Evolutionary conservation across 2,329 filamentous ascomycete genomes (phyloP).

Genomic region (Diplodia corticola): DNA sequence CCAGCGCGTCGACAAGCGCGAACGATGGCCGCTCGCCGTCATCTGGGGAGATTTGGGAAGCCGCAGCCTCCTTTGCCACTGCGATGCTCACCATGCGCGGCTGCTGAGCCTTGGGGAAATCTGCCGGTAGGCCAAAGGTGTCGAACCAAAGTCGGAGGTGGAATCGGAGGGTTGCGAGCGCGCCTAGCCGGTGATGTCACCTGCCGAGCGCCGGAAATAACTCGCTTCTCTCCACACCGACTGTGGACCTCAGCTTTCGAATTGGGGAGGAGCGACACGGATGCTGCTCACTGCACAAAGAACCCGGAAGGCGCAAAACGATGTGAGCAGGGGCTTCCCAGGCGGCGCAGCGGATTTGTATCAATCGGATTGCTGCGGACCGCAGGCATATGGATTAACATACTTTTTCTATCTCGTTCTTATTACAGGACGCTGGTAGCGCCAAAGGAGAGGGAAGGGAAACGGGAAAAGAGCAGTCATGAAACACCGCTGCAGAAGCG

Average conservation of each 20-base stretch:
- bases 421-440: too few relatives aligned
- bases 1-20: slow-evolving; percentile 41
- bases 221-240: not conserved
- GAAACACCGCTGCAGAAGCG: not conserved
- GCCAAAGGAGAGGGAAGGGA: not conserved
- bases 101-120: not conserved
- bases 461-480: not conserved
- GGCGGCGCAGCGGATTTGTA: not conserved
- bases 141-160: slow-evolving; percentile 3
- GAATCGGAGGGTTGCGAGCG: not conserved
- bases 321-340: not conserved
- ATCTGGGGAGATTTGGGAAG: slow-evolving; percentile 25
- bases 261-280: not conserved
- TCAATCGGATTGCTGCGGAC: too few relatives aligned
- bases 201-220: not conserved
- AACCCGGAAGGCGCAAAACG: not conserved
- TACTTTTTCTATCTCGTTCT: too few relatives aligned
- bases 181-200: slow-evolving; percentile 14
- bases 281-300: not conserved
- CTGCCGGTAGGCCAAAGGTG: not conserved
- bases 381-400: too few relatives aligned
- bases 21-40: slow-evolving; percentile 33
- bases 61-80: slow-evolving; percentile 22
- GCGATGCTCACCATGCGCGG: slow-evolving; percentile 38
- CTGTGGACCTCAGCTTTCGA: not conserved